Evolutionary conservation across 352 stramenopile genomes (phyloP), one percentile per base, ranked within the genome.

Genomic region (Phytopythium helicoides): DNA sequence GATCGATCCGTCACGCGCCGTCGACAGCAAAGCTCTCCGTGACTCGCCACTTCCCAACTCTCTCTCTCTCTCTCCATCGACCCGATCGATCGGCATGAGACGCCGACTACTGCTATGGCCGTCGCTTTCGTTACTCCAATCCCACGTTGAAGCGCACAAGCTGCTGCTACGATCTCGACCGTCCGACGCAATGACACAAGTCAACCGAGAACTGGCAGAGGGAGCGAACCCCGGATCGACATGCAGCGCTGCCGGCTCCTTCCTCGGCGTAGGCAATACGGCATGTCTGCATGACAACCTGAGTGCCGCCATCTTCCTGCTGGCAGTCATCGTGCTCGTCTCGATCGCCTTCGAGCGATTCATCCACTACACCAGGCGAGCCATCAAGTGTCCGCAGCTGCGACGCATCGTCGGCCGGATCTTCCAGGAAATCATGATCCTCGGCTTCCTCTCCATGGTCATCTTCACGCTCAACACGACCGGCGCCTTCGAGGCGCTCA

Each of bases 401-500:
- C 69, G 71, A 45, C 82, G 79, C 52, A 91, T 95, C 51, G 82
- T 92, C 23, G 81, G 92, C 64, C 82, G 85, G 39, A 81, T 95
- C 41, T 93, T 95, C 58, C 80, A 95, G 52, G 85, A 95, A 49
- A 68, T 95, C 22, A 92, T 93, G 82, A 88, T 92, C 67, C 74
- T 95, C 72, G 85, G 85, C 35, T 92, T 95, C 54, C 74, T 95
- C 39, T 92, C 82, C 9, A 92, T 95, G 81, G 63, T 91, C 42
- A 95, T 95, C 61, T 95, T 95, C 54, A 80, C 80, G 38, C 72
- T 93, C 62, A 92, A 95, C 66, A 91, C 82, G 10, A 92, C 76
- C 44, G 85, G 82, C 10, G 65, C 81, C 22, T 66, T 93, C 51
- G 62, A 71, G 46, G 49, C 62, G 21, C 56, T 83, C 23, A 64